Evolutionary conservation across 1,284 basidiomycete genomes (phyloP), one percentile per base, ranked within the genome.

Genomic region (Ustilago hordei): DNA sequence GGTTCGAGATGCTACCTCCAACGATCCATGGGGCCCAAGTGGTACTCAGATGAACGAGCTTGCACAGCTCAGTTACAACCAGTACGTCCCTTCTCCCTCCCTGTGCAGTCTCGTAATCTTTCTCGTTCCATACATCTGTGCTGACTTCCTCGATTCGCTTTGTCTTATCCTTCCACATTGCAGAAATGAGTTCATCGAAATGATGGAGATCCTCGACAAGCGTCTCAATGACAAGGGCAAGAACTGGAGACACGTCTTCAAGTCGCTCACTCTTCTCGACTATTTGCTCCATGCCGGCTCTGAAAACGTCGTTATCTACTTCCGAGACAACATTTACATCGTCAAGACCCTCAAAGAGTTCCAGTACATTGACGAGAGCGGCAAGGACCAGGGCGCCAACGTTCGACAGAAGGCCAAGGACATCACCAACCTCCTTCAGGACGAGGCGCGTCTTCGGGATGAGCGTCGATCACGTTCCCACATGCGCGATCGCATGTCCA

Each of bases 191-290:
- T 99, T 99, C 87, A 94, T 99, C 36, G 97, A 99, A 88, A 95
- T 99, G 84, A 98, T 99, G 95, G 97, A 99, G 89, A 98, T 98
- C 94, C 89, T 99, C 71, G 97, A 99, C 88, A 99, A 99, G 88
- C 91, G 97, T 58, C 88, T 99, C 80, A 99, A 99, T 84, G 97
- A 99, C 89, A 99, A 98, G 89, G 97, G 97, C 47, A 99, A 99
- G 91, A 98, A 99, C 86, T 99, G 97, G 97, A 90, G 96, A 59
- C 97, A 99, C 89, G 97, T 99, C 71, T 99, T 98, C 91, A 99
- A 99, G 93, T 94, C 95, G 56, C 89, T 99, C 62, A 98, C 95
- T 0, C 90, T 99, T 11, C 91, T 99, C 55, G 97, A 99, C 87
- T 99, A 99, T 85, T 92, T 94, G 60, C 90, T 99, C 34, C 96